Conservation (phyloP, 2,329 filamentous ascomycete species). For the Diaporthe vaccinii region DNA sequence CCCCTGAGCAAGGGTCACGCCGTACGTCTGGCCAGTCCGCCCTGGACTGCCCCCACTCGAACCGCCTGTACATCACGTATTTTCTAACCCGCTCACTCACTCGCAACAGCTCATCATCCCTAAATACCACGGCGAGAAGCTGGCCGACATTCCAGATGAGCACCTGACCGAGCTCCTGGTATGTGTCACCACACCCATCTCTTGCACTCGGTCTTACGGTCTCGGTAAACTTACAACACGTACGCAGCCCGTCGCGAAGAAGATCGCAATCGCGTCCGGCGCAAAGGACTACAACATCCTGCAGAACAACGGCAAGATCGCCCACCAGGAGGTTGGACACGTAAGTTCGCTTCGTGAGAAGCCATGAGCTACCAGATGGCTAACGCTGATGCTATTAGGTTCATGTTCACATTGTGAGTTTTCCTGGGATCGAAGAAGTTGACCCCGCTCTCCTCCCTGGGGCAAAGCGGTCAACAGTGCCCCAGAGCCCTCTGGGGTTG, state of each 20-base stretch:
- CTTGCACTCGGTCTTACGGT: not conserved
- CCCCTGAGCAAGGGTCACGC: slow-evolving; percentile 91
- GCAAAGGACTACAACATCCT: slow-evolving; percentile 90
- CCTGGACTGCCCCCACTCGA: not conserved
- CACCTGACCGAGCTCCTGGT: slow-evolving; percentile 85
- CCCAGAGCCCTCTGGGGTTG: not conserved
- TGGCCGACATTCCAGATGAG: slow-evolving; percentile 93
- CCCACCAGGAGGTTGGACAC: slow-evolving; percentile 94
- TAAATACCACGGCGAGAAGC: slow-evolving; percentile 92
- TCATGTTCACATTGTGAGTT: slow-evolving; percentile 89
- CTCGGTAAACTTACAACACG: not conserved
- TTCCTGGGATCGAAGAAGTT: not conserved
- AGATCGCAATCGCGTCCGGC: slow-evolving; percentile 82
- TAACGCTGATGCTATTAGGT: slow-evolving; percentile 64
- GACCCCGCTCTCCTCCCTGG: not conserved
- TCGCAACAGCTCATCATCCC: slow-evolving; percentile 87
- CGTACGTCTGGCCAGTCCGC: slow-evolving; percentile 65
- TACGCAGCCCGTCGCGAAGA: slow-evolving; percentile 82
- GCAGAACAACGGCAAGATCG: slow-evolving; percentile 94
- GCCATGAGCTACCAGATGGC: not conserved
- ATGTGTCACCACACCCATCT: slow-evolving; percentile 48
- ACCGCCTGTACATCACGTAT: not conserved
- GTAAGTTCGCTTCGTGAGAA: slow-evolving; percentile 63
- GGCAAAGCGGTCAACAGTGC: not conserved
- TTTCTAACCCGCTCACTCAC: not conserved